Evolutionary conservation across 257 asterid species (phyloP).

Genomic region (Primulina huaijiensis): DNA sequence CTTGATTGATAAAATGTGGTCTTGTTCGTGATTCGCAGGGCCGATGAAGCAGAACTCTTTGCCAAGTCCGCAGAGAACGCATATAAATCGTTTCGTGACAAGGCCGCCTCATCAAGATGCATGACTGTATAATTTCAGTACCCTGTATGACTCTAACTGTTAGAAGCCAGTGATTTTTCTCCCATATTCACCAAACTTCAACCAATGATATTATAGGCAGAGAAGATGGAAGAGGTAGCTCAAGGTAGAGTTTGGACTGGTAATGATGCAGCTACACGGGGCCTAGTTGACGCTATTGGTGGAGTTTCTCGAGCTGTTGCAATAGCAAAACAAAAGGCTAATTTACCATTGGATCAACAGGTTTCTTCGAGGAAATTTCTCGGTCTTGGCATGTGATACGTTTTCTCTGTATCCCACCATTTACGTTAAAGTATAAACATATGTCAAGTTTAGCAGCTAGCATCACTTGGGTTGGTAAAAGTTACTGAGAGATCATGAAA

Average conservation of each 20-base stretch:
- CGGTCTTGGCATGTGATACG: conserved; percentile 11
- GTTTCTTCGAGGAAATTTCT: conserved; percentile 31
- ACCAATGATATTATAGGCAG: conserved; percentile 46
- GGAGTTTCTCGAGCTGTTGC: conserved; percentile 91
- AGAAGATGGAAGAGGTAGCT: conserved; percentile 93
- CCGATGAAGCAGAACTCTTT: conserved; percentile 92
- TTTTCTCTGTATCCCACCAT: neutral
- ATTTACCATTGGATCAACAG: conserved; percentile 79
- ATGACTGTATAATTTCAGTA: conserved; percentile 63
- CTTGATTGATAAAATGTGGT: neutral
- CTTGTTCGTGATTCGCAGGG: conserved; percentile 40
- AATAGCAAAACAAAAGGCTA: conserved; percentile 88
- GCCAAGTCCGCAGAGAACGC: conserved; percentile 80
- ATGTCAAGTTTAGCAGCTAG: conserved; percentile 2
- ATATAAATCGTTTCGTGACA: conserved; percentile 79
- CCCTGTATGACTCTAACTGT: conserved; percentile 19
- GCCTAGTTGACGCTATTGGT: conserved; percentile 91
- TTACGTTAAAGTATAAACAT: neutral
- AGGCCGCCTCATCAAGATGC: conserved; percentile 95
- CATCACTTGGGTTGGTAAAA: neutral
- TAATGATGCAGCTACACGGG: conserved; percentile 79
- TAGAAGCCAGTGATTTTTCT: conserved; percentile 9
- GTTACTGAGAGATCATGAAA: neutral
- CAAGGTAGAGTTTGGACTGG: conserved; percentile 99
- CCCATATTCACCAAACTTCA: conserved; percentile 26